Base-by-base conservation (phyloP, 345 rosid species). In the Syzygium jambos region DNA sequence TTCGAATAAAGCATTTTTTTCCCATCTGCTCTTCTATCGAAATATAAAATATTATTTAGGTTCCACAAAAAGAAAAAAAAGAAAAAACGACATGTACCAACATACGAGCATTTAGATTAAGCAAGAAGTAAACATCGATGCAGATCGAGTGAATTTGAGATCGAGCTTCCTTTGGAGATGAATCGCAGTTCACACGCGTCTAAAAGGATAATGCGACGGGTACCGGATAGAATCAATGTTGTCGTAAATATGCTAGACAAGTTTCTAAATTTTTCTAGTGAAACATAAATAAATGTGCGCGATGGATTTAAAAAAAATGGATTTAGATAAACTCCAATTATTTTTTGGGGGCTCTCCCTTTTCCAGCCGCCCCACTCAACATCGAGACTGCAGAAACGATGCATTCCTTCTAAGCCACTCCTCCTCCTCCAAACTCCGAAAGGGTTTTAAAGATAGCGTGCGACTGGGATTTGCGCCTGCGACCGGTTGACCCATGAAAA, bases 51-150 rank as follows among this genome's bases (percentile, higher is more conserved):
- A 68, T 34, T 68, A 68, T 34, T 17, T 0, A 1, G 11, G 21
- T 30, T 9, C 19, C 11, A n/a, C n/a, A n/a, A n/a, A n/a, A 15
- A 15, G 9, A 68, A 68, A 65, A 2, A 34, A 0, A 30, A 9
- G 46, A 16, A 68, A 30, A 1, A 0, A 17, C 1, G 0, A 17
- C 5, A 29, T 0, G 21, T 65, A 15, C 9, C 19, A 7, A 65
- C 41, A 29, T 65, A 29, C 15, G 21, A 30, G 11, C 6, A 1
- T 68, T 2, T 68, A 30, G 11, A 19, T 34, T 5, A 9, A 34
- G 0, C 11, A 34, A 34, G 41, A 68, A 68, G 23, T 19, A 54
- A 34, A 34, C 3, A 68, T 68, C 22, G 1, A 68, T 17, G 1
- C 0, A 6, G 3, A 13, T 30, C 6, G 0, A 30, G 46, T 17